A percentile compares a stretch with the other conserved stretches of the same genome.
phyloP scores from a whole-genome alignment of 2,329 filamentous ascomycete genomes.

The Fusarium incarnatum region DNA sequence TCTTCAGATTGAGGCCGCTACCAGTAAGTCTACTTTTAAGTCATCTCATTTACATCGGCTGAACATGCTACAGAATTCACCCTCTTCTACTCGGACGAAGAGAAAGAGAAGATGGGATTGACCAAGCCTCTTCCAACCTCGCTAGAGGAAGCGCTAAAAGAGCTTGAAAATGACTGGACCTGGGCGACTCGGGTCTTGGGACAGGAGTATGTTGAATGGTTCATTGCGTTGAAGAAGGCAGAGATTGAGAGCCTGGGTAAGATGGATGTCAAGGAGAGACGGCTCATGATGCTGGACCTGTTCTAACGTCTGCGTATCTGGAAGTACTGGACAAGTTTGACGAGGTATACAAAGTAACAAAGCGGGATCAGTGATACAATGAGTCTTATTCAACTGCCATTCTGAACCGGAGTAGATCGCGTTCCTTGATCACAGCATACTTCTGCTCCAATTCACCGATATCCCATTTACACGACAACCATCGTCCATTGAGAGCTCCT shows the following conservation, averaged over 20 bases:
- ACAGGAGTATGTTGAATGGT: constrained; percentile 13
- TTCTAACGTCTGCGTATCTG: no score
- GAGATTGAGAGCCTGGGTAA: background rate
- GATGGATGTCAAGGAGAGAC: background rate
- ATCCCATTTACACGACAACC: constrained; percentile 18
- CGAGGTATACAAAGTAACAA: no score
- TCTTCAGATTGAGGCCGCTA: background rate
- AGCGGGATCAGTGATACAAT: no score
- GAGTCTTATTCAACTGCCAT: constrained; percentile 8
- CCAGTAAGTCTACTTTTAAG: background rate
- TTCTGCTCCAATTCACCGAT: background rate
- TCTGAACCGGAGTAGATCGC: background rate
- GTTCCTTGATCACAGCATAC: background rate
- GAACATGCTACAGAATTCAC: background rate
- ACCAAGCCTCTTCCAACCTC: background rate
- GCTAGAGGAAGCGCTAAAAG: background rate
- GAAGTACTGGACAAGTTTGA: no score
- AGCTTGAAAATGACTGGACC: background rate
- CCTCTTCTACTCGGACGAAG: background rate
- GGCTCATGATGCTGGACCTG: background rate
- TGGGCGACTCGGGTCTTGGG: background rate
- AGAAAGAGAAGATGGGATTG: background rate
- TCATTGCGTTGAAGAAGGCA: constrained; percentile 1
- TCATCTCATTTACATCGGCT: background rate
- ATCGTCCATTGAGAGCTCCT: background rate